Evolutionary conservation across 2,329 filamentous ascomycete genomes (phyloP).

Genomic region (Aspergillus phoenicis): DNA sequence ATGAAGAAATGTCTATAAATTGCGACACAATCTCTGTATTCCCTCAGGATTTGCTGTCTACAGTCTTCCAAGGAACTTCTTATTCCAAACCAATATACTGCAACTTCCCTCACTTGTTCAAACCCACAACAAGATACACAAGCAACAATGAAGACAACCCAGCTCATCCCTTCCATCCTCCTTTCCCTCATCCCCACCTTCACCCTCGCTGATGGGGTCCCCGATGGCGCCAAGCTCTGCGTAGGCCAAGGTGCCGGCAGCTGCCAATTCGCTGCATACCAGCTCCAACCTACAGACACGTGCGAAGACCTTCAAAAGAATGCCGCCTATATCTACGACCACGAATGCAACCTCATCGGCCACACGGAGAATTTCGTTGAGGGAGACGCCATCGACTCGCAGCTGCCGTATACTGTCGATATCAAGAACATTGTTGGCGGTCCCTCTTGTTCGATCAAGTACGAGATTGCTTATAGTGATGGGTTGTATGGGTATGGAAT

Average conservation of each 20-base stretch:
- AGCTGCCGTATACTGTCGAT: background rate
- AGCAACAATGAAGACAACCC: too few relatives aligned
- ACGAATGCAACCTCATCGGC: background rate
- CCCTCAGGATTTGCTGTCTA: too few relatives aligned
- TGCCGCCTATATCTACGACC: background rate
- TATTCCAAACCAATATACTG: too few relatives aligned
- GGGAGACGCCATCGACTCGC: background rate
- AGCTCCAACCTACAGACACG: background rate
- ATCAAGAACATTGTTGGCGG: background rate
- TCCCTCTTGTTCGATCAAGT: background rate
- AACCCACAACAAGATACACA: background rate
- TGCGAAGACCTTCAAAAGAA: background rate
- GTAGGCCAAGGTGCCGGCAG: background rate
- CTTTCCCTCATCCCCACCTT: background rate
- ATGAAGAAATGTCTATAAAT: too few relatives aligned
- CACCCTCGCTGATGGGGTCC: background rate
- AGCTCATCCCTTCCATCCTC: background rate
- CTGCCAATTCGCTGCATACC: background rate
- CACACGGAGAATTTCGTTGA: background rate
- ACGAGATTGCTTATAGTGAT: background rate
- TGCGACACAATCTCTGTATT: too few relatives aligned
- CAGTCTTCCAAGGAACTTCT: too few relatives aligned
- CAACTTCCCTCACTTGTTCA: too few relatives aligned
- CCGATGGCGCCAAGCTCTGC: background rate
- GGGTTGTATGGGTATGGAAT: background rate